Conservation (phyloP, 2,329 filamentous ascomycete genomes). For the Pseudogymnoascus sp. region DNA sequence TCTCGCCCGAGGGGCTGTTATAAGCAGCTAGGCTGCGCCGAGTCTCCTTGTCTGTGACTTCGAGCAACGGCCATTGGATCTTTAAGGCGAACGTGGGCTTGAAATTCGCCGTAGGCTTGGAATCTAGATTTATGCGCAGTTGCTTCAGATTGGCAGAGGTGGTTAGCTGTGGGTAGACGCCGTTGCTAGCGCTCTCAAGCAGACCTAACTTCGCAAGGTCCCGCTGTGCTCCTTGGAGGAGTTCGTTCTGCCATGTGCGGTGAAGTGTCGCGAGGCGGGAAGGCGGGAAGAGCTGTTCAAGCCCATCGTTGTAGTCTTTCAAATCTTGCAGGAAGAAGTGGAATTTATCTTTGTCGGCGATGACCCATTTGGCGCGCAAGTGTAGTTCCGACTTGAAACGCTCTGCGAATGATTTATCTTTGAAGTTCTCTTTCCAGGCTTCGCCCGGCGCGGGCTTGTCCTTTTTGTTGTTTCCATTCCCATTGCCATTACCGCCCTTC, state of each 20-base stretch:
- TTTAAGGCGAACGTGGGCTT: conserved; percentile 39
- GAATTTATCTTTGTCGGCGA: conserved; percentile 44
- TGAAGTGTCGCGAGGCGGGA: conserved; percentile 38
- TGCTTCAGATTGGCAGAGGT: conserved; percentile 41
- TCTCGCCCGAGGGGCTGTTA: conserved; percentile 30
- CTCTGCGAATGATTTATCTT: background rate
- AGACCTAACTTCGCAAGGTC: conserved; percentile 38
- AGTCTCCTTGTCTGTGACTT: conserved; percentile 20
- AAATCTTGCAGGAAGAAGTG: conserved; percentile 36
- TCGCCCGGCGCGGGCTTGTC: background rate
- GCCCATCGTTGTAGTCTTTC: conserved; percentile 44
- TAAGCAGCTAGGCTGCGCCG: conserved; percentile 31
- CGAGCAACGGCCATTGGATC: conserved; percentile 33
- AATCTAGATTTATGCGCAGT: conserved; percentile 42
- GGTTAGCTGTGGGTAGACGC: conserved; percentile 39
- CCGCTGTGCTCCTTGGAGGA: conserved; percentile 40
- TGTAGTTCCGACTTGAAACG: conserved; percentile 19
- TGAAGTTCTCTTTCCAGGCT: conserved; percentile 8
- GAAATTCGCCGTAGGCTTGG: conserved; percentile 36
- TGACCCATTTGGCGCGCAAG: conserved; percentile 40
- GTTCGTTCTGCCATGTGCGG: conserved; percentile 42
- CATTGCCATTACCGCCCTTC: conserved; percentile 18
- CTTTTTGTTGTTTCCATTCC: conserved; percentile 12
- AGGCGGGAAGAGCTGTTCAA: conserved; percentile 42
- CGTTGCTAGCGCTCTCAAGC: conserved; percentile 38